Conservation (phyloP, 148 eudicot species). For the Silene uniflora region DNA sequence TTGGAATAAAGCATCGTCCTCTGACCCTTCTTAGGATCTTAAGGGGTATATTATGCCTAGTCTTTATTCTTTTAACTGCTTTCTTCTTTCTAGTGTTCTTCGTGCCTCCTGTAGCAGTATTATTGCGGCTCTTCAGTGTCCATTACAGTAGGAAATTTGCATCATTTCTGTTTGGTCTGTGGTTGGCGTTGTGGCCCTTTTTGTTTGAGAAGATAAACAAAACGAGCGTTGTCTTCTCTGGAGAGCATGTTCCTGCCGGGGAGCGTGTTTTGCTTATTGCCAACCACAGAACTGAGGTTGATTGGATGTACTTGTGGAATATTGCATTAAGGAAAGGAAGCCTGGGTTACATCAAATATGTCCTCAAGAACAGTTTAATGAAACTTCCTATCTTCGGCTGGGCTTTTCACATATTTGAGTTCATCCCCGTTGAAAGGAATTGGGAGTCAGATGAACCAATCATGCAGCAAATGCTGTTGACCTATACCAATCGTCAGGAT, state of each 20-base stretch:
- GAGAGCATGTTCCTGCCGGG: constrained; percentile 49
- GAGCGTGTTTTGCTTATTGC: constrained; percentile 74
- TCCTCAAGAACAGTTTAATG: constrained; percentile 76
- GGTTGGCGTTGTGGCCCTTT: constrained; percentile 79
- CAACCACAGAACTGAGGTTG: constrained; percentile 86
- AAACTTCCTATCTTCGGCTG: constrained; percentile 75
- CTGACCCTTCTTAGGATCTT: constrained; percentile 51
- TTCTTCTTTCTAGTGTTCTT: constrained; percentile 55
- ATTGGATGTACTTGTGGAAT: constrained; percentile 88
- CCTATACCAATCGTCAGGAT: constrained; percentile 43
- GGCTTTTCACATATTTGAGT: constrained; percentile 76
- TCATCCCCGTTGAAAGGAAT: constrained; percentile 72
- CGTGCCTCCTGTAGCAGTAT: constrained; percentile 37
- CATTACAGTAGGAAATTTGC: constrained; percentile 55
- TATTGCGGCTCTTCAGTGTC: constrained; percentile 46
- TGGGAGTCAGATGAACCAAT: constrained; percentile 73
- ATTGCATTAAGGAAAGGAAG: constrained; percentile 68
- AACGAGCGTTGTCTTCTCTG: constrained; percentile 63
- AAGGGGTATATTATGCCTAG: constrained; percentile 63
- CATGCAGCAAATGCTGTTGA: constrained; percentile 56
- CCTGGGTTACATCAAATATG: constrained; percentile 63
- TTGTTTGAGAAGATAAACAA: constrained; percentile 74
- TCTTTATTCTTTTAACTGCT: constrained; percentile 56
- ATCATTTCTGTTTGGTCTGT: constrained; percentile 52
- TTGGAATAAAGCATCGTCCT: constrained; percentile 40